Base-by-base conservation (phyloP, 768 basidiomycete species). In the Kwoniella newhampshirensis region DNA sequence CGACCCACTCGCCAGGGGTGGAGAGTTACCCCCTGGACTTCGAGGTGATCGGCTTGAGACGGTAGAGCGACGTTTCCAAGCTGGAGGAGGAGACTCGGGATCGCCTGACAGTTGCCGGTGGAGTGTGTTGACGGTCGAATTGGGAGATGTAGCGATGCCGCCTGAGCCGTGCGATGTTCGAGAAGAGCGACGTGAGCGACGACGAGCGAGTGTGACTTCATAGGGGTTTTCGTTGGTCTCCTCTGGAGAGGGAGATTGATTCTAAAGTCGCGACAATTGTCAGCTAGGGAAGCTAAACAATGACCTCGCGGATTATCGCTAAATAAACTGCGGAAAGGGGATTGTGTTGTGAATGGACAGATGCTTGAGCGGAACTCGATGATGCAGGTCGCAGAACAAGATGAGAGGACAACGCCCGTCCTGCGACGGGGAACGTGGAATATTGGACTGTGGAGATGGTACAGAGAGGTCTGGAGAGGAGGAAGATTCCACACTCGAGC, bases 1-100 rank as follows among this genome's bases (percentile, higher is more conserved):
- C 17, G 57, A 25, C 7, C 48, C 35, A 21, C 39, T 28, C 17
- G 25, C 27, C 11, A 18, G 7, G 5, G 30, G 17, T 13, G 45
- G n/a, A 17, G 58, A 32, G 25, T 32, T 25, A 4, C 25, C 32
- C 3, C 44, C 53, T 15, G 46, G 51, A 45, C 58, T 59, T 4
- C 50, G 18, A 9, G 50, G 32, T 17, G 42, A 28, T 53, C 47
- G 41, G 28, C 20, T 40, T 15, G 64, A 62, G 17, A 59, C 39
- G 11, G 64, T 51, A 7, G 70, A 40, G n/a, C 74, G 56, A 23
- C 74, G 61, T 49, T 71, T 68, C 74, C 74, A 75, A 12, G 66
- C 71, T 8, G 71, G 69, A 36, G 71, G 69, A 15, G 69, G 67
- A 2, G 59, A 46, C 37, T 67, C 67, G 3, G 65, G 66, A 37